Evolutionary conservation across 2,329 filamentous ascomycete genomes (phyloP).

Genomic region (Cercospora zeina): DNA sequence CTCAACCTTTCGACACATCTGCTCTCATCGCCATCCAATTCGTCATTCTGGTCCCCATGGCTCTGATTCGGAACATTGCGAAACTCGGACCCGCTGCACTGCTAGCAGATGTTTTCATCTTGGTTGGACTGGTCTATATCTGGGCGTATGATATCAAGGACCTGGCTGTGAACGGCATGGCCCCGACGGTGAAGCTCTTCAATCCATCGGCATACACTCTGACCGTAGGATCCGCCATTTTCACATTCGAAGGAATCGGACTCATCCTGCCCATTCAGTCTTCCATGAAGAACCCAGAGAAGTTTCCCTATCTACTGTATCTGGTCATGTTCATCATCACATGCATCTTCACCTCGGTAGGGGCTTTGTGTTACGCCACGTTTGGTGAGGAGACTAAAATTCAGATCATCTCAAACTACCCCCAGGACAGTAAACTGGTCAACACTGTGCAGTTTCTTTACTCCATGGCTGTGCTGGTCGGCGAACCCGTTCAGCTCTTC

Average conservation of each 20-base stretch:
- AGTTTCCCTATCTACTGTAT: slow-evolving; percentile 66
- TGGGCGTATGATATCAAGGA: slow-evolving; percentile 67
- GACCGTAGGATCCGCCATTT: slow-evolving; percentile 72
- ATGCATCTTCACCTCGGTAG: slow-evolving; percentile 69
- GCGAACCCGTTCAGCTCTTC: slow-evolving; percentile 73
- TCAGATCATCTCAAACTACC: slow-evolving; percentile 75
- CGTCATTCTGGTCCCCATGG: slow-evolving; percentile 63
- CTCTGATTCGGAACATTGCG: slow-evolving; percentile 72
- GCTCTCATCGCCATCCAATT: slow-evolving; percentile 67
- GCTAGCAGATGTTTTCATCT: slow-evolving; percentile 70
- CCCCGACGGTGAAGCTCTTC: slow-evolving; percentile 65
- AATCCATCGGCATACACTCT: slow-evolving; percentile 69
- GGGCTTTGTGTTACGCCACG: slow-evolving; percentile 71
- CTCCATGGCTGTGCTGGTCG: slow-evolving; percentile 70
- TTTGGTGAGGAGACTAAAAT: slow-evolving; percentile 69
- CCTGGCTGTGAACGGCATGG: slow-evolving; percentile 58
- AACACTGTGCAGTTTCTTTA: slow-evolving; percentile 75
- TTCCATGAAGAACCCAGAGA: slow-evolving; percentile 69
- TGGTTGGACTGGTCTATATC: slow-evolving; percentile 70
- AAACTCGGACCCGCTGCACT: slow-evolving; percentile 70
- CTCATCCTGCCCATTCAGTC: slow-evolving; percentile 75
- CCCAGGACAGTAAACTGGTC: slow-evolving; percentile 69
- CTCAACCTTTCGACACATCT: slow-evolving; percentile 55
- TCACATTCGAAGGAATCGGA: slow-evolving; percentile 77
- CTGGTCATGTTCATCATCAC: slow-evolving; percentile 73